Conservation (phyloP, 176 grass and related monocot species). For the Carex kokanica region DNA sequence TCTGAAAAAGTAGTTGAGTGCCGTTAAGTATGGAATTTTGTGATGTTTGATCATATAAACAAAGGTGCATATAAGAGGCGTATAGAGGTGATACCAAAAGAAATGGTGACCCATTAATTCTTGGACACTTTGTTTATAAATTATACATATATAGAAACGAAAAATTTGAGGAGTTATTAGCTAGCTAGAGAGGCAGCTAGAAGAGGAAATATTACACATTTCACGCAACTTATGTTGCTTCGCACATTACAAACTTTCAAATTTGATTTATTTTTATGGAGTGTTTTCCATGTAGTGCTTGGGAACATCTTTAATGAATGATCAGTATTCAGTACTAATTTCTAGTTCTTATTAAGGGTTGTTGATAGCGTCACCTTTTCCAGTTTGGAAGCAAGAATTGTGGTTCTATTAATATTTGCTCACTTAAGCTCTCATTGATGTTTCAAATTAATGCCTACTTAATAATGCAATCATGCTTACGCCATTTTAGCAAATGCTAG, state of each 20-base stretch:
- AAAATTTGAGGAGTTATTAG: not conserved
- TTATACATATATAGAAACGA: not conserved
- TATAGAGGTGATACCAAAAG: not conserved
- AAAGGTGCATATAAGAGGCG: constrained; percentile 1
- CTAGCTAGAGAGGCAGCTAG: not conserved
- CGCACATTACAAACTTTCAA: not conserved
- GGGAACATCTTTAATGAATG: not conserved
- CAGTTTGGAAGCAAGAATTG: not conserved
- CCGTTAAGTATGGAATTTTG: constrained; percentile 26
- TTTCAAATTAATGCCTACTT: not conserved
- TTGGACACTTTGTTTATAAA: not conserved
- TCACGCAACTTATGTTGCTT: constrained; percentile 6
- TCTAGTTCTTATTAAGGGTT: not conserved
- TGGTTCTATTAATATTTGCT: not conserved
- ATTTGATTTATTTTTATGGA: not conserved
- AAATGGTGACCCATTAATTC: not conserved
- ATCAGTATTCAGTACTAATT: not conserved
- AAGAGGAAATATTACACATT: constrained; percentile 19
- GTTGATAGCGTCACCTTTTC: not conserved
- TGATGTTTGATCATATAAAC: constrained; percentile 2
- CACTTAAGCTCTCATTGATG: not conserved
- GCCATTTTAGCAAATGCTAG: not conserved
- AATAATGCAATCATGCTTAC: constrained; percentile 12
- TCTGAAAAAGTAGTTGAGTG: constrained; percentile 41
- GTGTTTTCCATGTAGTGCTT: not conserved